These are phyloP conservation scores for Nitzschia sp. DNA, from an alignment of 108 stramenopile genomes.

Conservation along the genomic window DNA sequence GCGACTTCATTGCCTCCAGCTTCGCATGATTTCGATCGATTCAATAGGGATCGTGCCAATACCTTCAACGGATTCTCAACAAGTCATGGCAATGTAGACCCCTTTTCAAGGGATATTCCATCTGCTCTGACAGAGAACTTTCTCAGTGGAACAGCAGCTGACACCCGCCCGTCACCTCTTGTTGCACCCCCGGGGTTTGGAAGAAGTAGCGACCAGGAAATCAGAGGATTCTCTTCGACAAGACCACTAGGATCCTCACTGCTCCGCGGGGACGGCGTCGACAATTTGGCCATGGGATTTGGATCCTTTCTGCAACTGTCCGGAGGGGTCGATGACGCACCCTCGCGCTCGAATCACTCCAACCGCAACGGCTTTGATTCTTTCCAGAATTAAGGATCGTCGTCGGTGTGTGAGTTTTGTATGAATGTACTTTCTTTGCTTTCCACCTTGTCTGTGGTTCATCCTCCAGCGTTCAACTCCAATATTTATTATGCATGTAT, in stretches of 20 bases:
- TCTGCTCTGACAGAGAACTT: conserved; percentile 6
- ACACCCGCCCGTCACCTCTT: not conserved
- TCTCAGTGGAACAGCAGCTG: not conserved
- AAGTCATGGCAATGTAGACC: not conserved
- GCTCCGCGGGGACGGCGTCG: not conserved
- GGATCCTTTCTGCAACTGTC: conserved; percentile 38
- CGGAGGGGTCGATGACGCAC: conserved; percentile 5
- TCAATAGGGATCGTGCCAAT: conserved; percentile 19
- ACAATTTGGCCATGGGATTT: conserved; percentile 17
- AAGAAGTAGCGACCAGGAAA: not conserved
- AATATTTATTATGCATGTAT: conserved; percentile 11
- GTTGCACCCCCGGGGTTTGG: conserved; percentile 18
- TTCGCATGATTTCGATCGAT: conserved; percentile 29
- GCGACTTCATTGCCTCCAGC: conserved; percentile 31
- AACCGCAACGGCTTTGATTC: not conserved
- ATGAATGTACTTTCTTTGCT: conserved; percentile 6
- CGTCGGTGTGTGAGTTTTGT: not conserved
- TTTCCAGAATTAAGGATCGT: conserved; percentile 3
- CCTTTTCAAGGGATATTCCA: not conserved
- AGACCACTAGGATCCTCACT: not conserved
- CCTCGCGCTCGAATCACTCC: not conserved
- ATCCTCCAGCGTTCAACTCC: conserved; percentile 3
- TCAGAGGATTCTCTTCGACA: too few relatives aligned
- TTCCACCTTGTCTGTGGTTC: conserved; percentile 11
- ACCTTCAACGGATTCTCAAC: conserved; percentile 15